Evolutionary conservation across 345 rosid species (phyloP), one percentile per base, ranked within the genome.

Genomic region (Eucalyptus polybractea): DNA sequence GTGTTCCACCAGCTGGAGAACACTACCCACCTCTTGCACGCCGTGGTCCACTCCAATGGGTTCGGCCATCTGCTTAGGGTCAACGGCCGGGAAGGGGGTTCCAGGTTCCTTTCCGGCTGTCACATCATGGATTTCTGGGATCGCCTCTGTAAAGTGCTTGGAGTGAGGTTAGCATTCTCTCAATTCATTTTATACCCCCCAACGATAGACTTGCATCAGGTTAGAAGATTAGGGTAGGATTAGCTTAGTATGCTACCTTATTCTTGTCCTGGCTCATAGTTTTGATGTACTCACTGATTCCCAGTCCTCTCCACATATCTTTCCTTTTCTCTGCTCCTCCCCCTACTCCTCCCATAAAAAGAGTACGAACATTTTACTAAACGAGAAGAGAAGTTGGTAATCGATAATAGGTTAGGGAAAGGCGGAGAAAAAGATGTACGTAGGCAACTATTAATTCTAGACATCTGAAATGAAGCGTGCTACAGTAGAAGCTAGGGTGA

Each of bases 121-220:
- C 94, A 93, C 85, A 95, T 94, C 53, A 95, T 95, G 95, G 93
- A 93, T 91, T 95, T 95, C 88, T 95, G 96, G 97, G 96, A 95
- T 90, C 95, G 96, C 22, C 88, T 95, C 50, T 95, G 96, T 90
- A 93, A 89, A 81, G 76, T 88, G 58, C 97, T 95, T 88, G 92
- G 90, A 47, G 97, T 93, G 92, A 94, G 97, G 97, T 95, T 56
- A 91, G 93, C 76, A 58, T 29, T 53, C 80, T 58, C 12, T 15
- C 54, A 6, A 37, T 50, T 88, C 37, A 65, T 27, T 37, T 40
- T 37, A 15, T 42, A 37, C 47, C 85, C 47, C 47, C 40, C 3
- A 0, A 37, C 22, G 7, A 40, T 40, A 44, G 47, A 10, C 45
- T 76, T 37, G 45, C 83, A 19, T 76, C 47, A 4, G 37, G 47